These are phyloP conservation scores for Venturia pyrina DNA, from an alignment of 2,329 filamentous ascomycete genomes.

Conservation along the genomic window DNA sequence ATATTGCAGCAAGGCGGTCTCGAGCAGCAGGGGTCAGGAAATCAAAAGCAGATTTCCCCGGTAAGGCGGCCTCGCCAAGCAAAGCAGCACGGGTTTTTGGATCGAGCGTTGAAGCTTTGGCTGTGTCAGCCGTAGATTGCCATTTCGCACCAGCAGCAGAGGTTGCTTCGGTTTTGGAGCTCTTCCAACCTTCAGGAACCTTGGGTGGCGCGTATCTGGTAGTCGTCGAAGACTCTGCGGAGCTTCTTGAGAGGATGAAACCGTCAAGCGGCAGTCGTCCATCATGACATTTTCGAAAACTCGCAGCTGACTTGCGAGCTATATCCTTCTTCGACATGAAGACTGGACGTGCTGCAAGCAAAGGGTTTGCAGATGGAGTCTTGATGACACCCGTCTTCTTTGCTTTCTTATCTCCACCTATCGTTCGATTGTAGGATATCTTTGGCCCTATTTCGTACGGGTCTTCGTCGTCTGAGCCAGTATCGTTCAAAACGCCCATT, in stretches of 20 bases:
- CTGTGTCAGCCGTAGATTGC: slow-evolving; percentile 61
- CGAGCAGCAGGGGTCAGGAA: slow-evolving; percentile 72
- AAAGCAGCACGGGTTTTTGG: slow-evolving; percentile 67
- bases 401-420: slow-evolving; percentile 75
- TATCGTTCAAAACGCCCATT: slow-evolving; percentile 83
- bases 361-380: slow-evolving; percentile 47
- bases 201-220: slow-evolving; percentile 50
- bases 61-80: slow-evolving; percentile 69
- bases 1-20: slow-evolving; percentile 63
- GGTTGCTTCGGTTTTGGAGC: slow-evolving; percentile 40
- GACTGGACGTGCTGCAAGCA: slow-evolving; percentile 56
- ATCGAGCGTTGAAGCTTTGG: slow-evolving; percentile 65
- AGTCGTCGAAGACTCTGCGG: slow-evolving; percentile 31
- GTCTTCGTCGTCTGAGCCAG: slow-evolving; percentile 89
- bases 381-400: slow-evolving; percentile 51
- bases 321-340: slow-evolving; percentile 60
- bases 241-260: slow-evolving; percentile 57
- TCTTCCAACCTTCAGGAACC: slow-evolving; percentile 67
- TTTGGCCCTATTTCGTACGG: slow-evolving; percentile 85
- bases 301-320: slow-evolving; percentile 20
- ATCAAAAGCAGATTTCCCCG: slow-evolving; percentile 92
- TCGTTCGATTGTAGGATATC: slow-evolving; percentile 74
- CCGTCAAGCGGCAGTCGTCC: slow-evolving; percentile 70
- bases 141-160: slow-evolving; percentile 22
- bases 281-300: slow-evolving; percentile 67